phyloP scores from a whole-genome alignment of 2,329 filamentous ascomycete species.

The Shiraia sp. region DNA sequence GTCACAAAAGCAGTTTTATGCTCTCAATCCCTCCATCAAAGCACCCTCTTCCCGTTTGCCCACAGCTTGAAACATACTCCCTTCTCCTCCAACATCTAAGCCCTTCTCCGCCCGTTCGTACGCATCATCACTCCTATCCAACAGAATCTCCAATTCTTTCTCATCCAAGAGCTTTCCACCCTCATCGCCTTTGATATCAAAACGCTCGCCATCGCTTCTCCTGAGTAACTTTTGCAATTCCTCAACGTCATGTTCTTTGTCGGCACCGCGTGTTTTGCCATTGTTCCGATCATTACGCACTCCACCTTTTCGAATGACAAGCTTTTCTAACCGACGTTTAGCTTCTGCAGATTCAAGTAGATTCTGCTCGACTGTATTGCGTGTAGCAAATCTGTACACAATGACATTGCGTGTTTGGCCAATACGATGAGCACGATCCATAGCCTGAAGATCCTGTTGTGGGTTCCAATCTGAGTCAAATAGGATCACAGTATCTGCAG shows the following conservation, averaged over 20 bases:
- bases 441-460: slow-evolving; percentile 93
- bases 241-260: slow-evolving; percentile 50
- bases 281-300: slow-evolving; percentile 57
- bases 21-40: slow-evolving; percentile 54
- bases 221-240: slow-evolving; percentile 53
- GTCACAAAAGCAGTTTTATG: slow-evolving; percentile 14
- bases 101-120: slow-evolving; percentile 78
- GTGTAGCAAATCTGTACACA: slow-evolving; percentile 90
- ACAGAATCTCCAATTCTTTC: slow-evolving; percentile 74
- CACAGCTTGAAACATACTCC: slow-evolving; percentile 69
- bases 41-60: slow-evolving; percentile 69
- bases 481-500: slow-evolving; percentile 88
- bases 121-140: slow-evolving; percentile 72
- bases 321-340: slow-evolving; percentile 88
- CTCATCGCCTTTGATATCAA: slow-evolving; percentile 58
- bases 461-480: slow-evolving; percentile 95
- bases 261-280: slow-evolving; percentile 55
- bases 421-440: slow-evolving; percentile 93
- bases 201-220: slow-evolving; percentile 70
- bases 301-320: slow-evolving; percentile 90
- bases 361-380: slow-evolving; percentile 87
- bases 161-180: slow-evolving; percentile 72
- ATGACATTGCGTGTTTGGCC: slow-evolving; percentile 91
- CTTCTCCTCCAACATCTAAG: slow-evolving; percentile 68
- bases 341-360: slow-evolving; percentile 85